Evolutionary conservation across 108 stramenopile species (phyloP).

Genomic region (Mediolabrus comicus): DNA sequence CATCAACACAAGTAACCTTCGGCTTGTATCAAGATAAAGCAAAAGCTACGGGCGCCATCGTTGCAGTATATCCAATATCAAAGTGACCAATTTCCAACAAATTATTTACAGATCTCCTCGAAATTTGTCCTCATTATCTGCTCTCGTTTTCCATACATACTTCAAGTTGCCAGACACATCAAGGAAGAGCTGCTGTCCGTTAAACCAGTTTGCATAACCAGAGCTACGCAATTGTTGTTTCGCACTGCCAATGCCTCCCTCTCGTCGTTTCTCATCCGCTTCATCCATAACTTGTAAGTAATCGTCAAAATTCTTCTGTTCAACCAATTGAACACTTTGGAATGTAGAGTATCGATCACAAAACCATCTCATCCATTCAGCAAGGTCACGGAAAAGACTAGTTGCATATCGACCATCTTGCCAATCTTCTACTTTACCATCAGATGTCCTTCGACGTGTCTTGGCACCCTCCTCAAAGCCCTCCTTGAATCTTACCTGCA

Average conservation of each 20-base stretch:
- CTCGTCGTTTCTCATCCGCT: constrained; percentile 10
- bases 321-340: constrained; percentile 4
- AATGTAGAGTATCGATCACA: constrained; percentile 12
- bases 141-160: constrained; percentile 5
- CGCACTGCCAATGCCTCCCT: neutral
- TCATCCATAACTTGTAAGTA: constrained; percentile 32
- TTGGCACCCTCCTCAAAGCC: constrained; percentile 15
- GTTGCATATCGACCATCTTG: constrained; percentile 3
- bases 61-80: no score
- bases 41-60: no score
- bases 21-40: no score
- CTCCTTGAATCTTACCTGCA: constrained; percentile 43
- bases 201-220: constrained; percentile 32
- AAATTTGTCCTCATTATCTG: constrained; percentile 15
- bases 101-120: constrained; percentile 3
- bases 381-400: constrained; percentile 14
- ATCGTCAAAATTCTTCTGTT: neutral
- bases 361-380: constrained; percentile 2
- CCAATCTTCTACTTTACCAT: neutral
- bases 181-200: constrained; percentile 26
- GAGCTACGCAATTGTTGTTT: constrained; percentile 8
- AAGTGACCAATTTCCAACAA: no score
- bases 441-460: constrained; percentile 2
- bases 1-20: no score
- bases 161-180: constrained; percentile 21